Percentiles rank a stretch among this genome's conserved stretches.
Evolutionary conservation across 768 basidiomycete species (phyloP).

Genomic region (Lepiota subincarnata): DNA sequence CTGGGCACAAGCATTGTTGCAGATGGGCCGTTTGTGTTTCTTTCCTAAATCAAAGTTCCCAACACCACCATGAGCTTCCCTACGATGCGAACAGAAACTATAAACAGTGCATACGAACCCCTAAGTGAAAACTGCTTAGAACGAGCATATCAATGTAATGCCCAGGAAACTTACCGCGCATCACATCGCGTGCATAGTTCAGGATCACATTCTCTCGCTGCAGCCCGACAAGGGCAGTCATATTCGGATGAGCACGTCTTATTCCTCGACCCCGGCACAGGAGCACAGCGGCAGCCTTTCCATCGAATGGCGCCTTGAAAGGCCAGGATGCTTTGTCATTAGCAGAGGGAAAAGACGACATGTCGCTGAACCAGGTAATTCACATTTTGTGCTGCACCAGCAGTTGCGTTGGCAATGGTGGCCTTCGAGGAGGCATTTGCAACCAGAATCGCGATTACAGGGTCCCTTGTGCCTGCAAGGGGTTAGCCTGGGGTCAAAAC

Average conservation of each 20-base stretch:
- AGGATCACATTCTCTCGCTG: constrained; percentile 64
- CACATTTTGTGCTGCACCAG: constrained; percentile 48
- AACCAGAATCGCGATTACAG: constrained; percentile 39
- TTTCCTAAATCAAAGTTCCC: constrained; percentile 31
- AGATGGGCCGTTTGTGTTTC: constrained; percentile 48
- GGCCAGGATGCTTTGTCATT: background rate
- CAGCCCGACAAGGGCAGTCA: constrained; percentile 52
- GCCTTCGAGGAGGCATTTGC: constrained; percentile 46
- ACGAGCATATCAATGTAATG: constrained; percentile 30
- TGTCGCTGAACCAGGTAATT: constrained; percentile 16
- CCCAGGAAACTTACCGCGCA: constrained; percentile 34
- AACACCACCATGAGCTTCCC: constrained; percentile 1
- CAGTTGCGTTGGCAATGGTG: constrained; percentile 56
- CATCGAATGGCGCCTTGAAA: constrained; percentile 48
- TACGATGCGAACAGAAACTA: too few species aligned
- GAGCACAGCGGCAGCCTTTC: constrained; percentile 52
- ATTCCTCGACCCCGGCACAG: background rate
- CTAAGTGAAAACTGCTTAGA: constrained; percentile 48
- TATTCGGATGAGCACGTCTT: constrained; percentile 17
- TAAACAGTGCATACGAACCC: constrained; percentile 34
- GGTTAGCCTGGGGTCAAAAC: constrained; percentile 27
- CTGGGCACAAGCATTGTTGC: constrained; percentile 36
- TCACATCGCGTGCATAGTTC: constrained; percentile 53
- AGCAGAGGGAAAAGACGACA: background rate
- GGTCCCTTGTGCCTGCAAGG: constrained; percentile 58